Evolutionary conservation across 2,329 filamentous ascomycete species (phyloP).

Genomic region (Tolypocladium inflatum): DNA sequence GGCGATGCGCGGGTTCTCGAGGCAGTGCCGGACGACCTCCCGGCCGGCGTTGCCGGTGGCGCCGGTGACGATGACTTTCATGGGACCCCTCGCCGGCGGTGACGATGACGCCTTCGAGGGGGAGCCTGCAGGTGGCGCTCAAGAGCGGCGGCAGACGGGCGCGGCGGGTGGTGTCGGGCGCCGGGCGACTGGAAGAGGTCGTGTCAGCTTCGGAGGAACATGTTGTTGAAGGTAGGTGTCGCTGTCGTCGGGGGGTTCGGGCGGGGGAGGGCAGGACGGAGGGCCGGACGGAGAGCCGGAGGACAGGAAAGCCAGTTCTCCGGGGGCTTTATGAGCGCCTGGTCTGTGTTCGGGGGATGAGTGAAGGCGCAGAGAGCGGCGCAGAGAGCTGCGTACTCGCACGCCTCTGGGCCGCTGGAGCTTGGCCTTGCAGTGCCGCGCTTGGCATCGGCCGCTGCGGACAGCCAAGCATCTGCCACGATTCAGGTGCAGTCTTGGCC

Average conservation of each 20-base stretch:
- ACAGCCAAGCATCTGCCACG: background rate
- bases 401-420: background rate
- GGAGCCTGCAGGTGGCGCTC: background rate
- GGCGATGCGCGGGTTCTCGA: slow-evolving; percentile 38
- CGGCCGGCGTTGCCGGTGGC: slow-evolving; percentile 48
- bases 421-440: background rate
- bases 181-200: background rate
- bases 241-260: background rate
- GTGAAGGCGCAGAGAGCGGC: too few relatives aligned
- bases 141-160: background rate
- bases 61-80: slow-evolving; percentile 53
- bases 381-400: too few relatives aligned
- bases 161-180: background rate
- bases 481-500: background rate
- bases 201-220: background rate
- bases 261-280: background rate
- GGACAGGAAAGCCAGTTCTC: too few relatives aligned
- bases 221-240: background rate
- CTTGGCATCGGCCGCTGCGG: background rate
- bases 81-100: slow-evolving; percentile 13
- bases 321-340: background rate
- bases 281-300: too few relatives aligned
- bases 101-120: background rate
- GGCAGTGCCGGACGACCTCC: slow-evolving; percentile 41
- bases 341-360: too few relatives aligned